phyloP scores from a whole-genome alignment of 805 yeast species.

The Priceomyces melissophilus region DNA sequence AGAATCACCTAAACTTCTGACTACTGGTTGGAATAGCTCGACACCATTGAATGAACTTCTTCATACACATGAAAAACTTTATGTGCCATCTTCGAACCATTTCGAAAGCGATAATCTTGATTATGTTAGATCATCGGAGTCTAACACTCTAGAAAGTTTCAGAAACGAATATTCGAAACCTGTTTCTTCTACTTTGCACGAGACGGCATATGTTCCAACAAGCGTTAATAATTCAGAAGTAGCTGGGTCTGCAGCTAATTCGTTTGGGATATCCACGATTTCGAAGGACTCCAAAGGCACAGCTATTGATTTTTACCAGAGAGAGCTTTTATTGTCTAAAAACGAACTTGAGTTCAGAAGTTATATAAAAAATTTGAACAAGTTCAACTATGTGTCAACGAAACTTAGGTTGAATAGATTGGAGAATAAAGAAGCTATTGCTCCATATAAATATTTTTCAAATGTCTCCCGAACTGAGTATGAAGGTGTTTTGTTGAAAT shows the following conservation, averaged over 20 bases:
- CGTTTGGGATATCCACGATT: background rate
- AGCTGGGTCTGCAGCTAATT: background rate
- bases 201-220: conserved; percentile 16
- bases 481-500: conserved; percentile 3
- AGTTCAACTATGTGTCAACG: conserved; percentile 20
- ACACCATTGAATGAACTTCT: conserved; percentile 22
- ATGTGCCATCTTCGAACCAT: conserved; percentile 10
- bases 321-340: conserved; percentile 53
- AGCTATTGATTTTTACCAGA: conserved; percentile 45
- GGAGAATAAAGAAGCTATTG: background rate
- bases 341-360: conserved; percentile 62
- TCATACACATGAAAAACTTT: conserved; percentile 32
- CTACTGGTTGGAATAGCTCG: background rate
- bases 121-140: conserved; percentile 2
- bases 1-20: background rate
- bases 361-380: conserved; percentile 48
- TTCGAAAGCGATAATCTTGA: background rate
- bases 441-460: background rate
- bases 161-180: conserved; percentile 13
- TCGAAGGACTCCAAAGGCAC: conserved; percentile 11
- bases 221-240: conserved; percentile 7
- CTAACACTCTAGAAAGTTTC: conserved; percentile 10
- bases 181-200: conserved; percentile 20
- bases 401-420: conserved; percentile 13
- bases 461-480: conserved; percentile 5